Evolutionary conservation across 192 early-diverging fungal species (phyloP).

Genomic region (Podila epigama): DNA sequence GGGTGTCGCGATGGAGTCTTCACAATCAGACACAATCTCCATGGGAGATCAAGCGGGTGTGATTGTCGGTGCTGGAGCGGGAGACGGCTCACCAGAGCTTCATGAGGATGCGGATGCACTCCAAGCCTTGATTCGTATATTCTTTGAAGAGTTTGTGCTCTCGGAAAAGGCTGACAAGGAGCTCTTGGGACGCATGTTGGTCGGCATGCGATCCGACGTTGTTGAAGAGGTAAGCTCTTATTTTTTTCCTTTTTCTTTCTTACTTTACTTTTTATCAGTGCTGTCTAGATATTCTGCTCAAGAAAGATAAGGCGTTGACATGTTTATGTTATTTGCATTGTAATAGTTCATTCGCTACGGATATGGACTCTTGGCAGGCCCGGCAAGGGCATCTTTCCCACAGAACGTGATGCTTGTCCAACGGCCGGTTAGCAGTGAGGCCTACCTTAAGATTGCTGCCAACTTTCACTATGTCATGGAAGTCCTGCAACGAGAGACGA

Average conservation of each 20-base stretch:
- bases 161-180: constrained; percentile 34
- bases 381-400: constrained; percentile 9
- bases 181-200: constrained; percentile 33
- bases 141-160: constrained; percentile 47
- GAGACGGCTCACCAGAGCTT: background rate
- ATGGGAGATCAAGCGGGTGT: background rate
- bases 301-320: no score
- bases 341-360: constrained; percentile 47
- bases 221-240: constrained; percentile 35
- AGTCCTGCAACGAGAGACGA: constrained; percentile 50
- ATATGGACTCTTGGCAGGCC: constrained; percentile 25
- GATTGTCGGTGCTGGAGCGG: background rate
- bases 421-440: constrained; percentile 17
- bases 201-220: constrained; percentile 37
- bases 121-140: constrained; percentile 33
- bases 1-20: constrained; percentile 8
- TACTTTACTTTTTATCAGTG: no score
- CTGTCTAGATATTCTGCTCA: no score
- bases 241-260: background rate
- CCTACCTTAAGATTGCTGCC: constrained; percentile 31
- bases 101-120: constrained; percentile 11
- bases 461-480: constrained; percentile 57
- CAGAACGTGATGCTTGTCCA: constrained; percentile 45
- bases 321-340: no score
- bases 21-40: background rate